Percentiles rank a stretch among this genome's conserved stretches.
These are phyloP conservation scores for Penicillium occitanis DNA, from an alignment of 2,329 filamentous ascomycete genomes.

Conservation along the genomic window DNA sequence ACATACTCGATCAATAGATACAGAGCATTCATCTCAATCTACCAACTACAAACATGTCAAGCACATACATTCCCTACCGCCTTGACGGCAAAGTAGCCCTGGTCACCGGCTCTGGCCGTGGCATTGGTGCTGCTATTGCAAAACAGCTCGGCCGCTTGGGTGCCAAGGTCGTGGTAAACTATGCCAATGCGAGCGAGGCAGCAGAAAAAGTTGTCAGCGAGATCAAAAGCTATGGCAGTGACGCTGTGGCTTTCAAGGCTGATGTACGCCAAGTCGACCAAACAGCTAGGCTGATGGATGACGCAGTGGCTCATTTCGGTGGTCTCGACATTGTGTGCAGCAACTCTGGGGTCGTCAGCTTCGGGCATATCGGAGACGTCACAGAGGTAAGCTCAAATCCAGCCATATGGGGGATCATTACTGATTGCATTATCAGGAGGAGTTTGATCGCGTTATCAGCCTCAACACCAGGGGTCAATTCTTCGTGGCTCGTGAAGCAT, in stretches of 20 bases:
- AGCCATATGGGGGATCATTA: background rate
- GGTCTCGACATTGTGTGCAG: conserved; percentile 30
- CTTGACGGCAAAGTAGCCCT: conserved; percentile 44
- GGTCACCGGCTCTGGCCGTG: conserved; percentile 33
- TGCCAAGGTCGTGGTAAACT: conserved; percentile 34
- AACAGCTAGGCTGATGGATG: conserved; percentile 26
- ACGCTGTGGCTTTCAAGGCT: conserved; percentile 51
- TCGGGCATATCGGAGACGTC: conserved; percentile 68
- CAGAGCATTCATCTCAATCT: background rate
- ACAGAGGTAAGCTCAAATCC: conserved; percentile 43
- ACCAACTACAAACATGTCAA: background rate
- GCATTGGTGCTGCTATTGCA: conserved; percentile 33
- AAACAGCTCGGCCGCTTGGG: conserved; percentile 32
- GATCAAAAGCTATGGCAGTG: conserved; percentile 23
- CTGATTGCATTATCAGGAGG: conserved; percentile 45
- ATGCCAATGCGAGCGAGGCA: conserved; percentile 59
- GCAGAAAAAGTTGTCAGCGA: conserved; percentile 52
- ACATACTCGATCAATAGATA: background rate
- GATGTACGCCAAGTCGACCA: conserved; percentile 42
- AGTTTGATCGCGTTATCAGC: conserved; percentile 69
- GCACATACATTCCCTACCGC: conserved; percentile 8
- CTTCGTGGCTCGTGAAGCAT: conserved; percentile 74
- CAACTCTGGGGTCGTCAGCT: conserved; percentile 60
- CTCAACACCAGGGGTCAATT: conserved; percentile 71
- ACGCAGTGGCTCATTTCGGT: conserved; percentile 29